Base-by-base conservation (phyloP, 1,284 basidiomycete genomes). In the Austropuccinia psidii region DNA sequence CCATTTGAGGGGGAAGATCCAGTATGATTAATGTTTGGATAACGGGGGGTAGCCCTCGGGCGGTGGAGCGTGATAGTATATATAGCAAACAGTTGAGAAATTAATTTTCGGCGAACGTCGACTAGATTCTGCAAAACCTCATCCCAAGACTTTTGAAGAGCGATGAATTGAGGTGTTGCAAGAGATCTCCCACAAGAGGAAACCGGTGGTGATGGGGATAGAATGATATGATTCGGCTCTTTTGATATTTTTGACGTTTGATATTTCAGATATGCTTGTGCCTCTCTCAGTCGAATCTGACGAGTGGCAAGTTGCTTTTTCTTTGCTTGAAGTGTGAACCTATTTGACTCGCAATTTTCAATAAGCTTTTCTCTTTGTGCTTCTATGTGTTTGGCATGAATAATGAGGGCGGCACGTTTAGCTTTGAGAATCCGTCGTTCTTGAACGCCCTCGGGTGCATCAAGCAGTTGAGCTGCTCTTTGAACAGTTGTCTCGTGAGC, bases 381-480 rank as follows among this genome's bases (percentile, higher is more conserved):
- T 68, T 72, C 58, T n/a, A 62, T 31, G 9, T 41, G 41, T 45
- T 24, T 31, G 11, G 47, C 31, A 24, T 45, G 49, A 15, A 47
- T 52, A 31, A 52, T 50, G 19, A 72, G 43, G 35, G 33, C 24
- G 27, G 55, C 68, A 13, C 55, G 41, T 31, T 52, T 55, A 37
- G 68, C 57, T 52, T 60, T 61, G 7, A 61, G 24, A 27, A 61
- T 17, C 9, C 68, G 55, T 37, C 68, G 57, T 41, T 72, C 57
- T 33, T 62, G 31, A 11, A 72, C 45, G 19, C 68, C 68, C 29
- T 43, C 68, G 27, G 68, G 68, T 11, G 68, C 45, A 39, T 61
- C 45, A 41, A 72, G 57, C 7, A 61, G 9, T 47, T 55, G 43
- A 5, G 58, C 21, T 33, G 68, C 68, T 27, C 58, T 60, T 24